Base-by-base conservation (phyloP, 2,329 filamentous ascomycete species). In the Sphaerulina populicola region DNA sequence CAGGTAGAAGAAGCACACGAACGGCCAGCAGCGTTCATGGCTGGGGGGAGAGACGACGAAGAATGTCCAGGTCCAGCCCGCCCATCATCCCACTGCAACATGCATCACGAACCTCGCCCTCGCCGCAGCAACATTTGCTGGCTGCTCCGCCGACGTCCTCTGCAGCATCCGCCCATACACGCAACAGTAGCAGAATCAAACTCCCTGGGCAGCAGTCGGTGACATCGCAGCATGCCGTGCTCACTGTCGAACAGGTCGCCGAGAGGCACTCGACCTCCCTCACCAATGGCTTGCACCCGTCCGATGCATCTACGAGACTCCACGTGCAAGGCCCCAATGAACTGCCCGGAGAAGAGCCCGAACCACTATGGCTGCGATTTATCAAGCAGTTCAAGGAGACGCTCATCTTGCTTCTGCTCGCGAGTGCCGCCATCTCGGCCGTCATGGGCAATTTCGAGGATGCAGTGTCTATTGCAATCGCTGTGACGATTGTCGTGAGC, bases 381-480 rank as follows among this genome's bases (percentile, higher is more conserved):
- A 68, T 95, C 54, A 94, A 94, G 70, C 93, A 98, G 65, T 98
- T 98, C 68, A 89, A 94, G 66, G 93, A 98, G 66, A 91, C 93
- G 0, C 74, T 98, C 49, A 98, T 98, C 57, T 71, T 97, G 18
- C 78, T 98, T n/a, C 78, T 98, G 12, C 79, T 98, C 18, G 86
- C 82, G 6, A 97, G 93, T 2, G 91, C 93, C 0, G 84, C 79
- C 14, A 85, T 94, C 36, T 97, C 91, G 0, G 80, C 97, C 44
- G 70, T 97, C 39, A 85, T 98, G 69, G 89, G 90, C 46, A 98
- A 98, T 65, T 82, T 84, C 65, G 91, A 97, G 62, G 94, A 98
- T 72, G 91, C 91, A 5, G 73, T 98, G 62, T 97, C 91, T 69
- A 98, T 98, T 64, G 86, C 91, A 0, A 83, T 95, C 30, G 93